Conservation (phyloP, 2,329 filamentous ascomycete genomes). For the Trichoderma sp. region DNA sequence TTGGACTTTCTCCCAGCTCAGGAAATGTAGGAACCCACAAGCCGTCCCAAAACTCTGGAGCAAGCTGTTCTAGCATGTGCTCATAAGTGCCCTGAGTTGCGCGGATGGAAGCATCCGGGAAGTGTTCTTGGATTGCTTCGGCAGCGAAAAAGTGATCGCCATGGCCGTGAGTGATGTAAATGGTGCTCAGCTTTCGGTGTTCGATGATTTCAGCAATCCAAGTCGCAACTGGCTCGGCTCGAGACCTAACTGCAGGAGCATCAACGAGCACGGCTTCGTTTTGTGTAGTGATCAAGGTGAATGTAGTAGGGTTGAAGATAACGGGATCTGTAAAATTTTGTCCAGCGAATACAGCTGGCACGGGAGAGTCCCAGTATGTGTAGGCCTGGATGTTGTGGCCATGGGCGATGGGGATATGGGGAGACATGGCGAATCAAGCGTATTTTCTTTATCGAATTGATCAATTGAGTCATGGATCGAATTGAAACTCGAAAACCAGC, state of each 20-base stretch:
- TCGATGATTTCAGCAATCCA: neutral
- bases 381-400: neutral
- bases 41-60: neutral
- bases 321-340: neutral
- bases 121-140: neutral
- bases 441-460: neutral
- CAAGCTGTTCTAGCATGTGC: slow-evolving; percentile 2
- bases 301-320: slow-evolving; percentile 2
- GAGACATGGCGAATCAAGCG: neutral
- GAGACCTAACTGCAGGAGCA: neutral
- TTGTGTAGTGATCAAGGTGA: neutral
- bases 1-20: neutral
- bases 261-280: neutral
- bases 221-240: neutral
- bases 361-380: slow-evolving; percentile 7
- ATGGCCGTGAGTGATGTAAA: slow-evolving; percentile 10
- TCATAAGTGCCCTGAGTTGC: neutral
- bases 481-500: fast-evolving
- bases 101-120: neutral
- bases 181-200: neutral
- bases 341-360: neutral
- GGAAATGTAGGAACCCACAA: neutral
- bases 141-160: slow-evolving; percentile 1
- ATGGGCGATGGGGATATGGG: neutral
- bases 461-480: neutral